A percentile compares a stretch with the other conserved stretches of the same genome.
Conservation (phyloP, 305 asterid species). For the Striga hermonthica region DNA sequence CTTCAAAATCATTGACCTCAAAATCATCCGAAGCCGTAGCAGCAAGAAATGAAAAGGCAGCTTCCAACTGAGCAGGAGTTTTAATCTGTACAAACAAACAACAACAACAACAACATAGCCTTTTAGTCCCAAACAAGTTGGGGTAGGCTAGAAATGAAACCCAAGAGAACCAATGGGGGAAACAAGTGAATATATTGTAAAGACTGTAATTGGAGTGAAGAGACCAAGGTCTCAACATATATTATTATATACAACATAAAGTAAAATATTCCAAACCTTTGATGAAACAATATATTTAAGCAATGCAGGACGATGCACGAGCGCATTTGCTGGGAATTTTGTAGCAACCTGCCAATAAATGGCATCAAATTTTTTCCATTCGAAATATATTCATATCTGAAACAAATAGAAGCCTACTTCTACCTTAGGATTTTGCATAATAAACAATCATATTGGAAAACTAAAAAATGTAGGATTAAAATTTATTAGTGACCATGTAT, state of each 20-base stretch:
- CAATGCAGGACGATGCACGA: conserved; percentile 72
- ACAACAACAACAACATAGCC: no score
- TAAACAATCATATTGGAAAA: conserved; percentile 4
- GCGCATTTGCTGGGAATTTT: conserved; percentile 76
- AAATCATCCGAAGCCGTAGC: conserved; percentile 58
- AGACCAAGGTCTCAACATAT: no score
- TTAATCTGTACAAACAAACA: conserved; percentile 58
- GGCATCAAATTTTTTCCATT: neutral
- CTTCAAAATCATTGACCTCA: conserved; percentile 62
- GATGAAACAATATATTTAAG: conserved; percentile 59
- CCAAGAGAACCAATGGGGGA: no score
- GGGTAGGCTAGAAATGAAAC: no score
- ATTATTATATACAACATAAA: conserved; percentile 3
- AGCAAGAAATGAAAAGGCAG: conserved; percentile 71
- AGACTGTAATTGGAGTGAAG: no score
- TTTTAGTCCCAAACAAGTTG: no score
- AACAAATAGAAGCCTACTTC: conserved; percentile 7
- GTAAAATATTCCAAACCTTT: conserved; percentile 50
- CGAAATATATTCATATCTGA: neutral
- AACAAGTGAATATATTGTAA: neutral
- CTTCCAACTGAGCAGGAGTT: conserved; percentile 84
- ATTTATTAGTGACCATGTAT: conserved; percentile 7
- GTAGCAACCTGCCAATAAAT: conserved; percentile 70
- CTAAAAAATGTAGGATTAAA: conserved; percentile 13
- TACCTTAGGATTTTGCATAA: neutral